Evolutionary conservation across 2,329 filamentous ascomycete species (phyloP).

Genomic region (Ceratocystis destructans): DNA sequence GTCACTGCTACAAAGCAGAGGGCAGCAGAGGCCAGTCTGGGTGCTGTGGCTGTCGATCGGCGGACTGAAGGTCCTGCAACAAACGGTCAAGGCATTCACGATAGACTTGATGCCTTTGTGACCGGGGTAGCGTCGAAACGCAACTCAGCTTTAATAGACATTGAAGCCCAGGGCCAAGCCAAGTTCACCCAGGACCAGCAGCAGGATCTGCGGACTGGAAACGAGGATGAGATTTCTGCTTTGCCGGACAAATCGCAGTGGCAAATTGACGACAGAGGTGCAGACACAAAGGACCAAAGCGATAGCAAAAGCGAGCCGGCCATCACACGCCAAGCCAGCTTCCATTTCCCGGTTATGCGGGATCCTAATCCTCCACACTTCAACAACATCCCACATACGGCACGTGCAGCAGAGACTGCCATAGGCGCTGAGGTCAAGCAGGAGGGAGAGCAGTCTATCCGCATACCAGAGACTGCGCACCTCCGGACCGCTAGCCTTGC

Average conservation of each 20-base stretch:
- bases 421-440: conserved; percentile 9
- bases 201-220: conserved; percentile 62
- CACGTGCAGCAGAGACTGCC: conserved; percentile 19
- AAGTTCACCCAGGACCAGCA: conserved; percentile 69
- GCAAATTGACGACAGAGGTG: background rate
- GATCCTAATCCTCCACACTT: conserved; percentile 42
- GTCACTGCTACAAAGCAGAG: conserved; percentile 58
- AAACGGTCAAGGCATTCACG: conserved; percentile 58
- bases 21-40: conserved; percentile 16
- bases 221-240: conserved; percentile 72
- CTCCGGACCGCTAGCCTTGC: conserved; percentile 36
- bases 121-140: conserved; percentile 76
- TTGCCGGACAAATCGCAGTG: conserved; percentile 47
- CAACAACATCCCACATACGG: conserved; percentile 39
- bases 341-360: conserved; percentile 45
- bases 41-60: conserved; percentile 25
- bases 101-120: conserved; percentile 77
- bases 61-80: conserved; percentile 39
- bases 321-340: conserved; percentile 31
- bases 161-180: conserved; percentile 64
- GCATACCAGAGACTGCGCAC: conserved; percentile 43
- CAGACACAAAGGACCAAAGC: background rate
- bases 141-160: conserved; percentile 68
- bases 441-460: conserved; percentile 26
- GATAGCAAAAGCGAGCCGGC: background rate